Evolutionary conservation across 257 asterid species (phyloP), one percentile per base, ranked within the genome.

Genomic region (Penstemon newberryi): DNA sequence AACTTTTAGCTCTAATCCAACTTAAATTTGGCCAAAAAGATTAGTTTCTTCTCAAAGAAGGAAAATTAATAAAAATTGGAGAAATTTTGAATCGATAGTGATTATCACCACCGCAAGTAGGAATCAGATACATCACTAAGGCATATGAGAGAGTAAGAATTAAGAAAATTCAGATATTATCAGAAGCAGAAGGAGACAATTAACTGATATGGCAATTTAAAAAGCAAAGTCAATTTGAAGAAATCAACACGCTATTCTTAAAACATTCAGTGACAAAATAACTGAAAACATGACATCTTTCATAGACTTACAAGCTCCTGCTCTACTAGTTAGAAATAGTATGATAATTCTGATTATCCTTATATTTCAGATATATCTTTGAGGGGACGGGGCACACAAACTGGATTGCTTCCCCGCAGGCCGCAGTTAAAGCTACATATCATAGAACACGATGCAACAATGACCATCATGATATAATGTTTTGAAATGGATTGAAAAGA

Each of bases 391-490:
- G 33, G 13, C 66, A 19, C 38, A 58, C 8, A 56, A 51, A 53
- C 6, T 6, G 51, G 8, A 12, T 47, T 59, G 63, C 65, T 58
- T 63, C 56, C n/a, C 60, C 41, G 8, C 18, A 42, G 63, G 12
- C 6, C 51, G 33, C 47, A 1, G 18, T 39, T 5, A 46, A 56
- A 25, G 59, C 42, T 62, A 69, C 57, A 44, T 46, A 33, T 13
- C 51, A 62, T 8, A 42, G 53, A 61, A 62, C 58, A 68, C 72
- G 70, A 19, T 15, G 70, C 70, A 58, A 56, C 46, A 46, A 54
- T 39, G 37, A 67, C 53, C 74, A 74, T 38, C 66, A 18, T 33
- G 39, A 70, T 42, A 41, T 41, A 33, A 60, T 56, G 43, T 39
- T 69, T 67, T 25, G 43, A 60, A 49, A 39, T 49, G 47, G 64